phyloP scores from a whole-genome alignment of 352 stramenopile species.

The Bremia lactucae region DNA sequence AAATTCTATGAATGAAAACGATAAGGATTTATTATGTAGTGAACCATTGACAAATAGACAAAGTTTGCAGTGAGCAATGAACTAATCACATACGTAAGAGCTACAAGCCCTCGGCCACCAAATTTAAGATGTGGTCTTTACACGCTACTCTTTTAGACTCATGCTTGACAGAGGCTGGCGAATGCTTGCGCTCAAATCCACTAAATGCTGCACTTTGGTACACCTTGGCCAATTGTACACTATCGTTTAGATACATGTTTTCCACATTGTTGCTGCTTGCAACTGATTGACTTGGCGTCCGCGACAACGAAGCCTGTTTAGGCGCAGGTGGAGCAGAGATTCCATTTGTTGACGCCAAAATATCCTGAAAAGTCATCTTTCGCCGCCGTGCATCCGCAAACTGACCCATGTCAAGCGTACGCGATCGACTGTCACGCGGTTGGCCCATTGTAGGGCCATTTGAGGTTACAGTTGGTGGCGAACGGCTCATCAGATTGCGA shows the following conservation, averaged over 20 bases:
- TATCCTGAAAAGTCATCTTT: slow-evolving; percentile 86
- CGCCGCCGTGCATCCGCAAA: slow-evolving; percentile 64
- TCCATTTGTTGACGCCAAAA: slow-evolving; percentile 50
- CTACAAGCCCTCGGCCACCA: slow-evolving; percentile 10
- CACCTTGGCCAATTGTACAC: slow-evolving; percentile 6
- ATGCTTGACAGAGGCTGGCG: slow-evolving; percentile 16
- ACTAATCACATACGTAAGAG: slow-evolving; percentile 10
- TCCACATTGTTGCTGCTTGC: slow-evolving; percentile 25
- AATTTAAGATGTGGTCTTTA: slow-evolving; percentile 20
- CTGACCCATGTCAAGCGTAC: slow-evolving; percentile 77
- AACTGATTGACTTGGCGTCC: slow-evolving; percentile 4
- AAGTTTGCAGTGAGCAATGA: slow-evolving; percentile 6
- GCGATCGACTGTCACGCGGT: slow-evolving; percentile 65
- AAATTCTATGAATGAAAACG: slow-evolving; percentile 16
- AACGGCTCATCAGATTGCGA: slow-evolving; percentile 29
- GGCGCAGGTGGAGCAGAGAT: slow-evolving; percentile 3
- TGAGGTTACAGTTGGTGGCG: slow-evolving; percentile 13
- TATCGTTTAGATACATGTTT: slow-evolving; percentile 40
- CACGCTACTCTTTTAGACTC: slow-evolving; percentile 37
- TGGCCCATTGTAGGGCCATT: slow-evolving; percentile 52
- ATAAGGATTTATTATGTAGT: slow-evolving; percentile 25
- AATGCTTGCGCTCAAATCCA: slow-evolving; percentile 14
- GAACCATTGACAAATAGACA: slow-evolving; percentile 9
- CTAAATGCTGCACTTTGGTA: slow-evolving; percentile 12
- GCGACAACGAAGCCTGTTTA: slow-evolving; percentile 9